Evolutionary conservation across 257 asterid genomes (phyloP).

Genomic region (Solanum neorickii): DNA sequence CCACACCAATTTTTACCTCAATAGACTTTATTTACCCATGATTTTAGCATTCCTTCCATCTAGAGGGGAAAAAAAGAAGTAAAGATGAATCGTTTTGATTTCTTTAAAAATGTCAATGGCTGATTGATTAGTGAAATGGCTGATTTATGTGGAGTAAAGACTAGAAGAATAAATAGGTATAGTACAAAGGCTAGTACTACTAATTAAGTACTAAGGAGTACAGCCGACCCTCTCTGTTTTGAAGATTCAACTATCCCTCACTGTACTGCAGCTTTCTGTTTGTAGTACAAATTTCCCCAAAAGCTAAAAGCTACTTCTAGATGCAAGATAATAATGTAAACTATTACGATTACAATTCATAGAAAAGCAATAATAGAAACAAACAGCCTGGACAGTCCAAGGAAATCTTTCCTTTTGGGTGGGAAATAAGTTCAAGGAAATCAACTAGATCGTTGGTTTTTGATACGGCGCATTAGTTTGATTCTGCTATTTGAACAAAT

Average conservation of each 20-base stretch:
- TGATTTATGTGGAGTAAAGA: neutral
- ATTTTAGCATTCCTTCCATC: neutral
- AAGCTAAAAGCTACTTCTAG: neutral
- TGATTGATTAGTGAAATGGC: neutral
- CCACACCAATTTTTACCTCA: neutral
- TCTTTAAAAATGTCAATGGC: neutral
- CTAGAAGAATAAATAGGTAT: neutral
- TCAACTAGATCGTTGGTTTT: neutral
- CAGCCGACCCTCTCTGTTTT: neutral
- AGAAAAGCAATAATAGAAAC: neutral
- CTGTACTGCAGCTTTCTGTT: neutral
- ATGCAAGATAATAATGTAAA: neutral
- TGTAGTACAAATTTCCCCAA: neutral
- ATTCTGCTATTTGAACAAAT: neutral
- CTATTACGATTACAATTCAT: neutral
- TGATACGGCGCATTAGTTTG: neutral
- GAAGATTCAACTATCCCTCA: neutral
- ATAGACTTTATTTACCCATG: neutral
- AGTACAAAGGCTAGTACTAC: constrained; percentile 9
- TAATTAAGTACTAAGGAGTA: neutral
- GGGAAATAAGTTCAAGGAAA: neutral
- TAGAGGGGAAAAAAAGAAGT: neutral
- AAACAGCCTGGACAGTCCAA: neutral
- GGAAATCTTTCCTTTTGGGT: neutral
- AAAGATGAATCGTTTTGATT: neutral